Percentiles rank a stretch among this genome's conserved stretches.
These are phyloP conservation scores for Phytophthora cactorum DNA, from an alignment of 352 stramenopile species.

Conservation along the genomic window DNA sequence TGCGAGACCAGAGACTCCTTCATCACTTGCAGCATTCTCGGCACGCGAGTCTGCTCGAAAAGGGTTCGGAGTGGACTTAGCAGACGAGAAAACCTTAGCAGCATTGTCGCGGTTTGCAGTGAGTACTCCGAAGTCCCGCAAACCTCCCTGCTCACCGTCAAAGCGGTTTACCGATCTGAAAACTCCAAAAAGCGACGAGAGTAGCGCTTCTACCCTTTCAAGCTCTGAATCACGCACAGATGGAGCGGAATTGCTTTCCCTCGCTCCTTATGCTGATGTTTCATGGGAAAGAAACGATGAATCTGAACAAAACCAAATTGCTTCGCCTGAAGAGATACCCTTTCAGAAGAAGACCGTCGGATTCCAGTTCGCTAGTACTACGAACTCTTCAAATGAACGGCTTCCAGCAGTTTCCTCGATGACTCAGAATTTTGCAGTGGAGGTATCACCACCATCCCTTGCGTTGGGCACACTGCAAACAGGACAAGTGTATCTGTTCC, in stretches of 20 bases:
- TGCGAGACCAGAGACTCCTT: conserved; percentile 43
- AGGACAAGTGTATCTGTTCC: conserved; percentile 73
- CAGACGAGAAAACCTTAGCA: conserved; percentile 54
- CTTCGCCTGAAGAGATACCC: not conserved
- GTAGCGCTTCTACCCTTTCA: conserved; percentile 8
- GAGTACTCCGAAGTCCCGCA: conserved; percentile 45
- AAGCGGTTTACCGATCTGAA: conserved; percentile 4
- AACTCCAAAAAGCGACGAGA: conserved; percentile 2
- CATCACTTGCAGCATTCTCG: conserved; percentile 43
- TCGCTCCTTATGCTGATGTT: conserved; percentile 30
- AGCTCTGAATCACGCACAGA: conserved; percentile 15
- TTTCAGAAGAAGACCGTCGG: conserved; percentile 16
- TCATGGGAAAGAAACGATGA: conserved; percentile 34
- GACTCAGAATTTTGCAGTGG: conserved; percentile 55
- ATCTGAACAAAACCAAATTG: not conserved
- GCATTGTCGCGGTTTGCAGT: conserved; percentile 46
- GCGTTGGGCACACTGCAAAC: conserved; percentile 41
- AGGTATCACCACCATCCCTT: conserved; percentile 58
- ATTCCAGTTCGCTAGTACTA: not conserved
- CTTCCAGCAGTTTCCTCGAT: conserved; percentile 16
- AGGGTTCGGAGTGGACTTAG: conserved; percentile 53
- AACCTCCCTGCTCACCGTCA: conserved; percentile 38
- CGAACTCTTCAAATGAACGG: conserved; percentile 34
- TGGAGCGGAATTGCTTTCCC: conserved; percentile 37
- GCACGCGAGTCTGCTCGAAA: conserved; percentile 49